These are phyloP conservation scores for Cystofilobasidium macerans DNA, from an alignment of 768 basidiomycete genomes.

Conservation along the genomic window DNA sequence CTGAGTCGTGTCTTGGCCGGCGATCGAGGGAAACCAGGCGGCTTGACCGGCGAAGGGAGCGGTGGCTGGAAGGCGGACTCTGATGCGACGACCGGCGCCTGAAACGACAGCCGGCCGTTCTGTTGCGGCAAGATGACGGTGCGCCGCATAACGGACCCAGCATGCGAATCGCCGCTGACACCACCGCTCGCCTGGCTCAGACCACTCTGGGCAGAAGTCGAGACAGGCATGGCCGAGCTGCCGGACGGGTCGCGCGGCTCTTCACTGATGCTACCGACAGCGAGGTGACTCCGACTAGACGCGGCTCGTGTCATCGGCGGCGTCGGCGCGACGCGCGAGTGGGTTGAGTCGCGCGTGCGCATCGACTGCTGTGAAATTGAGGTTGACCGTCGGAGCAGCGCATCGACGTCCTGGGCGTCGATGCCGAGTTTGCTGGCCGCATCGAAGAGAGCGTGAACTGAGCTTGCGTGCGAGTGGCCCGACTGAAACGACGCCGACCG, in stretches of 20 bases:
- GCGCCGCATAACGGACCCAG: conserved; percentile 13
- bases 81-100: background rate
- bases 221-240: background rate
- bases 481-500: background rate
- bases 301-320: background rate
- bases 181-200: conserved; percentile 2
- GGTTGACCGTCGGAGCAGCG: conserved; percentile 3
- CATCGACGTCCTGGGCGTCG: conserved; percentile 13
- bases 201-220: conserved; percentile 3
- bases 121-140: conserved; percentile 12
- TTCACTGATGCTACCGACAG: background rate
- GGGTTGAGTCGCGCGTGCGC: conserved; percentile 4
- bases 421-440: conserved; percentile 19
- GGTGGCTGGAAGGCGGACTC: background rate
- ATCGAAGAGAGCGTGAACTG: conserved; percentile 9
- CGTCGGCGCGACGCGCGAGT: background rate
- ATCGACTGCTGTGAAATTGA: background rate
- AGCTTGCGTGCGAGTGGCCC: conserved; percentile 5
- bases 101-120: conserved; percentile 8
- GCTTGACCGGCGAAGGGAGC: background rate
- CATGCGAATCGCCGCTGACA: background rate
- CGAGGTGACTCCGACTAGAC: background rate
- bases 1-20: background rate
- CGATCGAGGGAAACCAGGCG: background rate
- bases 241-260: background rate